phyloP scores from a whole-genome alignment of 371 early-diverging fungal genomes.

The Mortierella sp. region DNA sequence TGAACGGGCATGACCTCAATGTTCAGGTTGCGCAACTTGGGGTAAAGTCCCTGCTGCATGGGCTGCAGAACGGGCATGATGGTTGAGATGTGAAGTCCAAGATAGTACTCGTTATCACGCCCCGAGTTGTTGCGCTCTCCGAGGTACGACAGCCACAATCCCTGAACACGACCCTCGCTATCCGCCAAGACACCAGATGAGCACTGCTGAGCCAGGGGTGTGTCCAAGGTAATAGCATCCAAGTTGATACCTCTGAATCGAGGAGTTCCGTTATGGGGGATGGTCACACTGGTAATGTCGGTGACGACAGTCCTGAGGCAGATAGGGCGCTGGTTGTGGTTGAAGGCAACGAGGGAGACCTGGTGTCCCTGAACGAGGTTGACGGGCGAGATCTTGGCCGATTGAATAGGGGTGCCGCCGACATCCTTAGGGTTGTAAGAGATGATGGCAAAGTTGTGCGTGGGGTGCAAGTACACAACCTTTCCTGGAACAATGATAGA shows the following conservation, averaged over 20 bases:
- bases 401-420: constrained; percentile 79
- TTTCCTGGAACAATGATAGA: constrained; percentile 84
- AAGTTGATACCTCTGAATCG: constrained; percentile 85
- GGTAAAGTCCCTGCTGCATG: constrained; percentile 61
- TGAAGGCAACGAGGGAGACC: constrained; percentile 81
- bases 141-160: constrained; percentile 88
- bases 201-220: constrained; percentile 87
- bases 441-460: constrained; percentile 83
- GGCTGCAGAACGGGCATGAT: constrained; percentile 69
- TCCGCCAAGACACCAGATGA: constrained; percentile 90
- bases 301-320: constrained; percentile 82
- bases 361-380: constrained; percentile 76
- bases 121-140: constrained; percentile 81
- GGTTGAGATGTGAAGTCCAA: constrained; percentile 78
- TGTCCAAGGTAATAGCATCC: constrained; percentile 91
- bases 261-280: constrained; percentile 87
- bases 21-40: constrained; percentile 73
- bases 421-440: constrained; percentile 82
- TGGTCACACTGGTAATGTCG: constrained; percentile 83
- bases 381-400: constrained; percentile 73
- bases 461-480: constrained; percentile 88
- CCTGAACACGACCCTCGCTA: constrained; percentile 79
- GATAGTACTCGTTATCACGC: constrained; percentile 83
- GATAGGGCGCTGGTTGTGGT: constrained; percentile 85
- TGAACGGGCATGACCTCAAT: constrained; percentile 83